Percentiles rank a stretch among this genome's conserved stretches.
These are phyloP conservation scores for Thinopyrum elongatum DNA, from an alignment of 176 grass and related monocot genomes.

Conservation along the genomic window DNA sequence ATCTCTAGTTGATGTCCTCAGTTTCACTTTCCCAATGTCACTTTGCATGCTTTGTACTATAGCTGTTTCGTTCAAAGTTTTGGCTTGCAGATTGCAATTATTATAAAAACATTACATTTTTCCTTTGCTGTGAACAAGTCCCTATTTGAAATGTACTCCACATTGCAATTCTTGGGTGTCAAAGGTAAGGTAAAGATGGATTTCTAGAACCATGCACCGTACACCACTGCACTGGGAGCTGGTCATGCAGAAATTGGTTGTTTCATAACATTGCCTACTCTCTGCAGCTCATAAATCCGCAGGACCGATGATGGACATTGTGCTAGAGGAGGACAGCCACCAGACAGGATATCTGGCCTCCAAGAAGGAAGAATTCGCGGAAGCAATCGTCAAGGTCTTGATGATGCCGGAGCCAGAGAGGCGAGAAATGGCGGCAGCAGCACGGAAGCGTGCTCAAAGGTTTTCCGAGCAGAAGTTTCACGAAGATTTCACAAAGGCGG, in stretches of 20 bases:
- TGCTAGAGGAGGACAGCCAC: conserved; percentile 66
- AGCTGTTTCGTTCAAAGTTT: not conserved
- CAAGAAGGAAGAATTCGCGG: conserved; percentile 61
- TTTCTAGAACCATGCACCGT: conserved; percentile 6
- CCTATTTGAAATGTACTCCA: not conserved
- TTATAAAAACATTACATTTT: not conserved
- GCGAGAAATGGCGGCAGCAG: conserved; percentile 54
- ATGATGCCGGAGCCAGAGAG: conserved; percentile 66
- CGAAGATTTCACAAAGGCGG: conserved; percentile 58
- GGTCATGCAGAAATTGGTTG: not conserved
- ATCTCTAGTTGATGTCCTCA: not conserved
- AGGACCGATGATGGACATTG: conserved; percentile 94
- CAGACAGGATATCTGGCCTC: conserved; percentile 77
- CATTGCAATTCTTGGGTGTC: not conserved
- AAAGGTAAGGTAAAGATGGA: not conserved
- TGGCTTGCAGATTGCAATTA: not conserved
- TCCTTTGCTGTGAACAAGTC: not conserved
- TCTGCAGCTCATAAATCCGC: conserved; percentile 84
- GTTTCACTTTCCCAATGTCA: not conserved
- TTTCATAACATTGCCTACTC: not conserved
- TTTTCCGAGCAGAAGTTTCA: conserved; percentile 83
- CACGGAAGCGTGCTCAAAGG: conserved; percentile 73
- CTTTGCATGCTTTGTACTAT: not conserved
- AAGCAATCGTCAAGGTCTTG: conserved; percentile 71
- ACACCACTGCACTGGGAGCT: not conserved